Conservation (phyloP, 2,329 filamentous ascomycete genomes). For the Xylaria sp. region DNA sequence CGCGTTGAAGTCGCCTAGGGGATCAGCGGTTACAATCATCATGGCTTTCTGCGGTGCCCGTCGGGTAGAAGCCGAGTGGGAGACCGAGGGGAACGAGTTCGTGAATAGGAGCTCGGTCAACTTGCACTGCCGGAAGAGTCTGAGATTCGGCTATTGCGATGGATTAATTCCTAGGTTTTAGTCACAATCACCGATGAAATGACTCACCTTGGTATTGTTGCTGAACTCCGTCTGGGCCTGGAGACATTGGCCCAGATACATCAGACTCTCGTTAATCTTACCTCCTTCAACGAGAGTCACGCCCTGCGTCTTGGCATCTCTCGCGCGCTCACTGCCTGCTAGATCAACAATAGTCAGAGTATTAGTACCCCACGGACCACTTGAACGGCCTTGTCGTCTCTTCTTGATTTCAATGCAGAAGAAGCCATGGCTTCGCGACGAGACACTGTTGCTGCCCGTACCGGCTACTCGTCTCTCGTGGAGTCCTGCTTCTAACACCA, state of each 20-base stretch:
- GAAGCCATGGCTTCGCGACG: slow-evolving; percentile 90
- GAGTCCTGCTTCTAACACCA: slow-evolving; percentile 84
- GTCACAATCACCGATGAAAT: neutral
- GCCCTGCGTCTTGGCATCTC: slow-evolving; percentile 89
- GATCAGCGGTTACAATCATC: slow-evolving; percentile 96
- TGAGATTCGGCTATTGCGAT: slow-evolving; percentile 57
- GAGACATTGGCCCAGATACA: slow-evolving; percentile 96
- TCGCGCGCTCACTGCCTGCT: slow-evolving; percentile 86
- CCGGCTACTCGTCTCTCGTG: slow-evolving; percentile 82
- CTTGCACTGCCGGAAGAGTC: slow-evolving; percentile 79
- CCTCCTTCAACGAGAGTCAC: slow-evolving; percentile 90
- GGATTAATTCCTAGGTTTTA: slow-evolving; percentile 1
- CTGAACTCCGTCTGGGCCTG: slow-evolving; percentile 86
- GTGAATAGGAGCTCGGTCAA: slow-evolving; percentile 80
- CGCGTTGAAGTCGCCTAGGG: slow-evolving; percentile 89
- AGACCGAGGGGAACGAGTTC: slow-evolving; percentile 71
- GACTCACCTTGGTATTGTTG: slow-evolving; percentile 63
- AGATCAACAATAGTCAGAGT: slow-evolving; percentile 85
- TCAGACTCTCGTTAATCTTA: slow-evolving; percentile 96
- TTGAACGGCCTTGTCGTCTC: slow-evolving; percentile 45
- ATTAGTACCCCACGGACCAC: slow-evolving; percentile 66
- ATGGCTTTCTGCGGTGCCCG: slow-evolving; percentile 78
- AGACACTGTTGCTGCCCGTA: slow-evolving; percentile 88
- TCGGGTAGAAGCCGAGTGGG: slow-evolving; percentile 39
- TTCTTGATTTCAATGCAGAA: slow-evolving; percentile 95